These are phyloP conservation scores for Suhomyces taliae DNA, from an alignment of 1,139 yeast genomes.

Conservation along the genomic window DNA sequence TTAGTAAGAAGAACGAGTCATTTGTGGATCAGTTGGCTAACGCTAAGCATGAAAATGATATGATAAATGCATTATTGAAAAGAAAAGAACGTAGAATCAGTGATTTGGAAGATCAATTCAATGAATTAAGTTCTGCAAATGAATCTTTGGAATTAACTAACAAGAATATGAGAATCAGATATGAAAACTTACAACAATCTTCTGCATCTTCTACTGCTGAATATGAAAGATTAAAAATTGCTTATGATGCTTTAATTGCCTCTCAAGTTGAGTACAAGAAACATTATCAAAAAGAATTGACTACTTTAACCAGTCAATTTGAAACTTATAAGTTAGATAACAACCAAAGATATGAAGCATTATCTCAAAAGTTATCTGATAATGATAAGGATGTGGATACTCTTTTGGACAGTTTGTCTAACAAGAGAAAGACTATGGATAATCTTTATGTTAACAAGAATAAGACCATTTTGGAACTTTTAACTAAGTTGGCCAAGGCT, in stretches of 20 bases:
- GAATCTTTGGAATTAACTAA: constrained; percentile 49
- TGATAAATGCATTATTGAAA: constrained; percentile 59
- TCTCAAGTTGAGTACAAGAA: constrained; percentile 58
- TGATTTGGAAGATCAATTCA: constrained; percentile 59
- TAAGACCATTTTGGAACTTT: constrained; percentile 44
- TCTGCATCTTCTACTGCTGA: constrained; percentile 52
- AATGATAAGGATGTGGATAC: constrained; percentile 50
- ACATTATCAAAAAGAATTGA: constrained; percentile 44
- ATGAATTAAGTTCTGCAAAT: constrained; percentile 43
- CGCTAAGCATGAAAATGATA: constrained; percentile 69
- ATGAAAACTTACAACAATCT: constrained; percentile 49
- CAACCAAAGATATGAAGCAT: constrained; percentile 27
- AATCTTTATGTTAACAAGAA: constrained; percentile 49
- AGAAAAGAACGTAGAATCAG: constrained; percentile 63
- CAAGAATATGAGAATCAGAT: constrained; percentile 49
- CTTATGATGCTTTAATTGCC: constrained; percentile 61
- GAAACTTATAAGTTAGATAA: constrained; percentile 40
- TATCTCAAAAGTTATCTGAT: constrained; percentile 28
- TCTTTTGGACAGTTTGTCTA: constrained; percentile 42
- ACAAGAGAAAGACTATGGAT: constrained; percentile 45
- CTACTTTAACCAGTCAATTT: constrained; percentile 31
- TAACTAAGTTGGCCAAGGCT: constrained; percentile 44
- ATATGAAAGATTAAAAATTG: constrained; percentile 55
- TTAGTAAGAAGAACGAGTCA: constrained; percentile 54
- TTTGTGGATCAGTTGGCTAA: constrained; percentile 67